Evolutionary conservation across 192 early-diverging fungal genomes (phyloP), one percentile per base, ranked within the genome.

Genomic region (Bifiguratus adelaidae): DNA sequence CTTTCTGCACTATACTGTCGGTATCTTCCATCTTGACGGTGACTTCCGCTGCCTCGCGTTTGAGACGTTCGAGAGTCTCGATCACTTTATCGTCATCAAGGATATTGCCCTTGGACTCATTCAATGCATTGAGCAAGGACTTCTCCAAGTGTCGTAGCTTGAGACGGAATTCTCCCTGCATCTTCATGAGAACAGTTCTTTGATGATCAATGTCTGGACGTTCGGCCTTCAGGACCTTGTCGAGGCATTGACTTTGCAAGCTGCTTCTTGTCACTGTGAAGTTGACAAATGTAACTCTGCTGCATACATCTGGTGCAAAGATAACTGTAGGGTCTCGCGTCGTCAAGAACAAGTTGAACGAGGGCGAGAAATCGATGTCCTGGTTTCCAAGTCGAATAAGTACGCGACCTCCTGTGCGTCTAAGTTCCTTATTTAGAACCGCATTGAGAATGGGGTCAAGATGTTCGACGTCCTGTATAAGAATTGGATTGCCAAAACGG

Each of bases 291-390:
- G 97, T 98, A 3, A 97, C 94, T 32, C 97, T 85, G 54, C 82
- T 86, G 73, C 86, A 93, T 13, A 99, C 80, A 56, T 99, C 97
- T 0, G 97, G 92, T n/a, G 88, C 71, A 73, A 98, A 96, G 59
- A 72, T 67, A 26, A 92, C 86, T 2, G 88, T 83, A 11, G 97
- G 88, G 57, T 99, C 92, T 50, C 92, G 81, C 2, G 95, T 99
- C 4, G 91, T 73, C 55, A 99, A 58, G 73, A 93, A 95, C 19
- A 98, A 63, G 2, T 83, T 88, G 68, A 99, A 99, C 9, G 90
- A 71, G 9, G 97, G 95, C 25, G 94, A 97, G 62, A 98, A 98
- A 74, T 99, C 97, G 41, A 99, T 94, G 48, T 99, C 97, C 55
- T 96, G 88, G 44, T 77, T 77, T 34, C 97, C 97, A n/a, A 99